phyloP scores from a whole-genome alignment of 306 rosid species.

The Comarum palustre region DNA sequence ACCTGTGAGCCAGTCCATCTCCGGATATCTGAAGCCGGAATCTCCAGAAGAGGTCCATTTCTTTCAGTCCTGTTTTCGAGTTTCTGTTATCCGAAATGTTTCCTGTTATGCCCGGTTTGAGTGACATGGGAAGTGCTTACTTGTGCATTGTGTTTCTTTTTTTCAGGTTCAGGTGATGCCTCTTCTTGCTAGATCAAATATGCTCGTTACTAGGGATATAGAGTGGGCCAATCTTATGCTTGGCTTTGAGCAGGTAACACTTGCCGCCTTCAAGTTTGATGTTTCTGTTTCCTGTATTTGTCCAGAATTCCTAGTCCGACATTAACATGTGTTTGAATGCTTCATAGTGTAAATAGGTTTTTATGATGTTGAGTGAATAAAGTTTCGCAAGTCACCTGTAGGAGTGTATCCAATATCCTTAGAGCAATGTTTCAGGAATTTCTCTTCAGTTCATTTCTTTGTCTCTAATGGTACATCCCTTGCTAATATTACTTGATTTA shows the following conservation, averaged over 20 bases:
- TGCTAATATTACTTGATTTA: constrained; percentile 30
- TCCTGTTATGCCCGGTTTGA: not conserved
- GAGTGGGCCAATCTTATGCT: constrained; percentile 96
- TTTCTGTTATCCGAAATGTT: not conserved
- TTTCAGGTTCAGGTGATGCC: constrained; percentile 71
- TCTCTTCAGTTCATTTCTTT: constrained; percentile 16
- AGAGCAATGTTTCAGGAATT: not conserved
- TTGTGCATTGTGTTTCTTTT: constrained; percentile 25
- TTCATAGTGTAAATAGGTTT: not conserved
- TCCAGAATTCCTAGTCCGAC: not conserved
- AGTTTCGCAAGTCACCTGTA: not conserved
- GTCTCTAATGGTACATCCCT: constrained; percentile 23
- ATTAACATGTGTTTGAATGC: not conserved
- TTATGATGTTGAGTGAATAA: not conserved
- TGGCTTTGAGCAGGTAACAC: constrained; percentile 87
- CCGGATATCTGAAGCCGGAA: constrained; percentile 47
- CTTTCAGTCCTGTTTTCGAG: not conserved
- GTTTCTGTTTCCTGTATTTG: not conserved
- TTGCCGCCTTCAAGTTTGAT: constrained; percentile 12
- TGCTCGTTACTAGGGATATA: constrained; percentile 81
- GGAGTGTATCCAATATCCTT: not conserved
- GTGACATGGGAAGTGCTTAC: constrained; percentile 23
- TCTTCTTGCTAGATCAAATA: constrained; percentile 91
- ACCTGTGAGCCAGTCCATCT: constrained; percentile 63
- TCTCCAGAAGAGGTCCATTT: constrained; percentile 63